Base-by-base conservation (phyloP, 169 alveolate species). In the Plasmodium vinckei region DNA sequence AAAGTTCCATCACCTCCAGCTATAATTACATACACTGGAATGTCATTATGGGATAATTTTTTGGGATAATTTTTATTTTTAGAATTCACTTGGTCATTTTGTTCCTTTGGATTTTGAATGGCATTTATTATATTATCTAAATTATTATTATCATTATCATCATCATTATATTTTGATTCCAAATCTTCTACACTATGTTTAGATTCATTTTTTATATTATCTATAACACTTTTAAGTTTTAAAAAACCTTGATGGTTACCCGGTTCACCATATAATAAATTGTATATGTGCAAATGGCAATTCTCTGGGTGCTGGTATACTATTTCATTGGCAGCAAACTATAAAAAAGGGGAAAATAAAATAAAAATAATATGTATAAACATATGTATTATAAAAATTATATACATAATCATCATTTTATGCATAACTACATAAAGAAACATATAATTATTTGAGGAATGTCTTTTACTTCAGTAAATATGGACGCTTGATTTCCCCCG, bases 1-100 rank as follows among this genome's bases (percentile, higher is more conserved):
- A 97, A 95, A 5, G 98, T 97, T n/a, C 99, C 99, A 89, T 97
- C 99, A 9, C 99, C 99, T 10, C 99, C 99, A 15, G 98, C 98
- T 17, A 95, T 97, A n/a, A 97, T 33, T 17, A 79, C 70, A 44
- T 60, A 79, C 13, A 71, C 82, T 25, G 10, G n/a, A 25, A 79
- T 65, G n/a, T 79, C 68, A 54, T 65, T 51, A 65, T 79, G 42
- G 3, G 7, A 3, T 33, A 33, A 33, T 33, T 72, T 68, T 44
- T 65, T 39, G 60, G 5, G 5, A 51, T 15, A 3, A 51, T 51
- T 15, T 51, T 15, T 15, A 15, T 51, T 51, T 21, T 21, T 21
- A 21, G 25, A 21, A 21, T 53, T 46, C 1, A 53, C 5, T 4
- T 19, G n/a, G 15, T 2, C 19, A 57, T 19, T 57, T 17, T 17